Percentiles rank a stretch among this genome's conserved stretches.
Conservation (phyloP, 106 monocot genomes). For the Cymbidium sinense region DNA sequence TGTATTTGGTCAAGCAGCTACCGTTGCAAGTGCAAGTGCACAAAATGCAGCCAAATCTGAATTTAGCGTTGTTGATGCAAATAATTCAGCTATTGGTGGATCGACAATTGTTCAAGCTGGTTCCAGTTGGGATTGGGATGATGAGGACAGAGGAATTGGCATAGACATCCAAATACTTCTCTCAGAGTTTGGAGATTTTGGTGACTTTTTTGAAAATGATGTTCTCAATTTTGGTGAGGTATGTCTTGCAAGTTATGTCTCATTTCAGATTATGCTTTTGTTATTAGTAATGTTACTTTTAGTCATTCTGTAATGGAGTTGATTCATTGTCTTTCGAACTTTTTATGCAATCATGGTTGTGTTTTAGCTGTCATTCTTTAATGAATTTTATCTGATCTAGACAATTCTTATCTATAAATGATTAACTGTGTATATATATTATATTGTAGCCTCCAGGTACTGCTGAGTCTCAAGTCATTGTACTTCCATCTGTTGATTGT, state of each 20-base stretch:
- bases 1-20: conserved; percentile 45
- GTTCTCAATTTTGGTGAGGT: conserved; percentile 77
- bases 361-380: background rate
- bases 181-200: conserved; percentile 79
- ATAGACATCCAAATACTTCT: conserved; percentile 66
- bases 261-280: background rate
- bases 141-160: conserved; percentile 48
- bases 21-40: conserved; percentile 20
- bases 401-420: background rate
- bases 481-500: conserved; percentile 45
- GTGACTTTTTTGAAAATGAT: conserved; percentile 86
- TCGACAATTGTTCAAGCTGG: conserved; percentile 25
- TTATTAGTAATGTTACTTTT: background rate
- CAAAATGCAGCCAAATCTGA: conserved; percentile 35
- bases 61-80: conserved; percentile 29
- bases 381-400: background rate
- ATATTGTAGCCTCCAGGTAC: conserved; percentile 75
- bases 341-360: background rate
- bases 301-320: background rate
- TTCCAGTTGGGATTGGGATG: conserved; percentile 58
- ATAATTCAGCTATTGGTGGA: conserved; percentile 28
- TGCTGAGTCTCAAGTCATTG: conserved; percentile 63
- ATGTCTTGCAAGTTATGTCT: conserved; percentile 8
- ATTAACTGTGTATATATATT: background rate
- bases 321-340: background rate